phyloP scores from a whole-genome alignment of 2,329 filamentous ascomycete species.

The Phyllosticta paracitricarpa region DNA sequence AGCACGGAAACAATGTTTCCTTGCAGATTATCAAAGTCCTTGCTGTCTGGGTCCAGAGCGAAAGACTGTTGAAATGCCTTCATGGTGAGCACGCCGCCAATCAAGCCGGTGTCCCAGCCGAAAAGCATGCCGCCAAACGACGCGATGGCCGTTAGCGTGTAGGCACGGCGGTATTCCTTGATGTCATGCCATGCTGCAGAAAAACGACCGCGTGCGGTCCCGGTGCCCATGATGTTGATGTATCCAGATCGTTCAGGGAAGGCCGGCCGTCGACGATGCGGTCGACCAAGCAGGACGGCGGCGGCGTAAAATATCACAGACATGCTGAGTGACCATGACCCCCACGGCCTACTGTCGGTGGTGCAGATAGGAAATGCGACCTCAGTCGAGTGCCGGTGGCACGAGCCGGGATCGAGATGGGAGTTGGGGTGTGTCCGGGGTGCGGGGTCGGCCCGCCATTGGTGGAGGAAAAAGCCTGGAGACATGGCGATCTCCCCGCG shows the following conservation, averaged over 20 bases:
- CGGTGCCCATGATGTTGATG: neutral
- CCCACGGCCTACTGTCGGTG: neutral
- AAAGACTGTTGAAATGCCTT: slow-evolving; percentile 34
- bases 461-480: neutral
- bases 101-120: slow-evolving; percentile 20
- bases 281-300: neutral
- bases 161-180: slow-evolving; percentile 30
- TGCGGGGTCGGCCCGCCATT: neutral
- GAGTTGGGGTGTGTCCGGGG: neutral
- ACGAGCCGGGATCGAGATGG: neutral
- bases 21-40: slow-evolving; percentile 29
- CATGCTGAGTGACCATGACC: neutral
- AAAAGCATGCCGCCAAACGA: slow-evolving; percentile 31
- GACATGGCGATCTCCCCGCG: neutral
- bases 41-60: slow-evolving; percentile 23
- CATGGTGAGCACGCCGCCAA: slow-evolving; percentile 33
- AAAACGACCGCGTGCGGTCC: neutral
- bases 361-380: neutral
- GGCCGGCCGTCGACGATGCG: neutral
- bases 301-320: neutral
- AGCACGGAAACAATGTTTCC: slow-evolving; percentile 37
- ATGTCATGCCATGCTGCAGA: slow-evolving; percentile 19
- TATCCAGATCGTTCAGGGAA: neutral
- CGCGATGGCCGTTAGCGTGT: slow-evolving; percentile 32
- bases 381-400: neutral